Evolutionary conservation across 2,329 filamentous ascomycete species (phyloP).

Genomic region (Fusarium mexicanum): DNA sequence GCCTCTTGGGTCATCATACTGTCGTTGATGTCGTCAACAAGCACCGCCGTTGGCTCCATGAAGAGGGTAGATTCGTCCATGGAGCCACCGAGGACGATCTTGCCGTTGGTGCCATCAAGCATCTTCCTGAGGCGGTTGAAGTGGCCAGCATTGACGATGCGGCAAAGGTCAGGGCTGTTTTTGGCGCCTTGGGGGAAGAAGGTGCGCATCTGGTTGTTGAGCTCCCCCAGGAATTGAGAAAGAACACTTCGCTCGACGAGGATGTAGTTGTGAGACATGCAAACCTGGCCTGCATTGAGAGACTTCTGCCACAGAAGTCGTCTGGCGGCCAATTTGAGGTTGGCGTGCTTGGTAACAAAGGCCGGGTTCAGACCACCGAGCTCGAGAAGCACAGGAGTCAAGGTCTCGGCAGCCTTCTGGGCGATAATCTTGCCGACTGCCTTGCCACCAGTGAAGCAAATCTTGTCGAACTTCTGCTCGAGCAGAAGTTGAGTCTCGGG

Average conservation of each 20-base stretch:
- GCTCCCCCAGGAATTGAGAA: constrained; percentile 75
- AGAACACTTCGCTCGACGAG: constrained; percentile 81
- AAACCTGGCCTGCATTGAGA: constrained; percentile 88
- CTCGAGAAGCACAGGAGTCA: constrained; percentile 90
- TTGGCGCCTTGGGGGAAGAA: constrained; percentile 88
- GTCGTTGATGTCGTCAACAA: constrained; percentile 73
- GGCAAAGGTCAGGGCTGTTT: constrained; percentile 79
- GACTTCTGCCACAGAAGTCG: constrained; percentile 90
- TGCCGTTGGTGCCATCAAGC: constrained; percentile 84
- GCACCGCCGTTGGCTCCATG: constrained; percentile 93
- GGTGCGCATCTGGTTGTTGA: constrained; percentile 75
- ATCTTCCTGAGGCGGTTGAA: constrained; percentile 88
- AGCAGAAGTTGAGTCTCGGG: constrained; percentile 84
- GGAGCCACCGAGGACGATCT: constrained; percentile 86
- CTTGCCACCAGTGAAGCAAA: constrained; percentile 90
- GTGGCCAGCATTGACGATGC: constrained; percentile 82
- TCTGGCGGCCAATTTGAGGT: constrained; percentile 82
- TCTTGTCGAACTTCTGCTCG: constrained; percentile 95
- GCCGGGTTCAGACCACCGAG: constrained; percentile 92
- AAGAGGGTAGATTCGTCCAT: constrained; percentile 83
- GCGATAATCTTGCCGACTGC: constrained; percentile 86
- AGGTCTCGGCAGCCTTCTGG: constrained; percentile 86
- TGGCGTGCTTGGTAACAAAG: constrained; percentile 85
- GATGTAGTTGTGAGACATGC: constrained; percentile 92
- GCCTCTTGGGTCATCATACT: constrained; percentile 88